Evolutionary conservation across 306 rosid genomes (phyloP), one percentile per base, ranked within the genome.

Genomic region (Vicia villosa): DNA sequence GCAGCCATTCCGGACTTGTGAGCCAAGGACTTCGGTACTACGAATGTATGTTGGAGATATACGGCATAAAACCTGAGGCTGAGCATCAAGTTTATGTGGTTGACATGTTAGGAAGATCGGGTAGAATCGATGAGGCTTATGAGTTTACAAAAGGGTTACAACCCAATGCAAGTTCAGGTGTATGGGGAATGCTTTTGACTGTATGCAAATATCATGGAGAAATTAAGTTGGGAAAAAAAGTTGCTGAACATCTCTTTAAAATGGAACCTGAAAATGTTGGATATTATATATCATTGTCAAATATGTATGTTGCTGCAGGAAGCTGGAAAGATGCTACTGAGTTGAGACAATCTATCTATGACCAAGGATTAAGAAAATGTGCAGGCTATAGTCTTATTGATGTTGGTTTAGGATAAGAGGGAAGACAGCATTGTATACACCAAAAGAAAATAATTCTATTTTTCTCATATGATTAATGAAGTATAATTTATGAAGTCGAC

Each of bases 241-340:
- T 86, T 63, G 87, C 86, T 52, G 70, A 83, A 66, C 36, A 15
- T 72, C 82, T 86, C 40, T 86, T 86, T 69, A 57, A 83, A 70
- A 1, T 78, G 40, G 87, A 83, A 28, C 90, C 90, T 65, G 76
- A 69, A 51, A 86, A 86, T 80, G 86, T 66, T 75, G 90, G 86
- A 61, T 83, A 86, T 75, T 83, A 83, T 71, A 83, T 86, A 80
- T 78, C 82, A 21, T 66, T 86, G 66, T 75, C 87, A 16, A 86
- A 86, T 61, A 86, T 86, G 90, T 86, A 83, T 46, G 87, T 80
- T 78, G 87, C 85, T 40, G 77, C 72, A 32, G 90, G 90, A 81
- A 80, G 85, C 64, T 86, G 90, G 90, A 86, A 80, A 74, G 87
- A 86, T 68, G 90, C 90, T 20, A 75, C 65, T 17, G 82, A 86